Percentiles rank a stretch among this genome's conserved stretches.
These are phyloP conservation scores for Chalciporus piperatus DNA, from an alignment of 768 basidiomycete species.

Conservation along the genomic window DNA sequence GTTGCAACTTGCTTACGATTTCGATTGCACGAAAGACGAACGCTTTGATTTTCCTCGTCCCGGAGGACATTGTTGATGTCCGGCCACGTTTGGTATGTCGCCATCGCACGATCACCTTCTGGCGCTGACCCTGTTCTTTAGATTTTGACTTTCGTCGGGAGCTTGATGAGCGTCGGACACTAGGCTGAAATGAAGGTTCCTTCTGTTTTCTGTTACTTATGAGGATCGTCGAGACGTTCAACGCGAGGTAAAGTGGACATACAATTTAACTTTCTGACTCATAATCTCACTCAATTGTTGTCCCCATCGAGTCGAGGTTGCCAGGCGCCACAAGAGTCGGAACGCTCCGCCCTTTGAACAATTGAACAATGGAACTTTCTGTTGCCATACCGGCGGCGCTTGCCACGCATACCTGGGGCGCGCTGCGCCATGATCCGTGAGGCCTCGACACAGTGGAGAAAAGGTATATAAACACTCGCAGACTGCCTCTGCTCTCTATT, in stretches of 20 bases:
- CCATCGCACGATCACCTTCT: neutral
- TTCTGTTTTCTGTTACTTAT: neutral
- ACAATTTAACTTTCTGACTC: neutral
- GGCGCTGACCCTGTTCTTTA: slow-evolving; percentile 27
- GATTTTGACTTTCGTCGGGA: slow-evolving; percentile 96
- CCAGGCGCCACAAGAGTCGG: too few species aligned
- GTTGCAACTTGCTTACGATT: slow-evolving; percentile 81
- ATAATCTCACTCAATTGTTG: too few species aligned
- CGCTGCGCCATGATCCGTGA: too few species aligned
- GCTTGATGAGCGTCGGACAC: slow-evolving; percentile 74
- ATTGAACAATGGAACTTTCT: too few species aligned
- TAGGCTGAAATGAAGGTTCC: neutral
- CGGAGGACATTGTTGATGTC: slow-evolving; percentile 95
- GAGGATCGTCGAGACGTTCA: neutral
- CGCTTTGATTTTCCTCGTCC: slow-evolving; percentile 92
- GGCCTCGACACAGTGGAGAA: too few species aligned
- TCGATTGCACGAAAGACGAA: slow-evolving; percentile 99
- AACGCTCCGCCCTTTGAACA: too few species aligned
- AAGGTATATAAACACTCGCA: too few species aligned
- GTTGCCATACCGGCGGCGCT: too few species aligned
- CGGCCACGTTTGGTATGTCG: slow-evolving; percentile 78
- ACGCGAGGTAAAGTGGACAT: neutral
- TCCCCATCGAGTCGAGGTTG: too few species aligned
- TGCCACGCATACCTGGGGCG: too few species aligned
- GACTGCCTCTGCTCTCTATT: too few species aligned